Evolutionary conservation across 345 rosid species (phyloP), one percentile per base, ranked within the genome.

Genomic region (Orychophragmus violaceus): DNA sequence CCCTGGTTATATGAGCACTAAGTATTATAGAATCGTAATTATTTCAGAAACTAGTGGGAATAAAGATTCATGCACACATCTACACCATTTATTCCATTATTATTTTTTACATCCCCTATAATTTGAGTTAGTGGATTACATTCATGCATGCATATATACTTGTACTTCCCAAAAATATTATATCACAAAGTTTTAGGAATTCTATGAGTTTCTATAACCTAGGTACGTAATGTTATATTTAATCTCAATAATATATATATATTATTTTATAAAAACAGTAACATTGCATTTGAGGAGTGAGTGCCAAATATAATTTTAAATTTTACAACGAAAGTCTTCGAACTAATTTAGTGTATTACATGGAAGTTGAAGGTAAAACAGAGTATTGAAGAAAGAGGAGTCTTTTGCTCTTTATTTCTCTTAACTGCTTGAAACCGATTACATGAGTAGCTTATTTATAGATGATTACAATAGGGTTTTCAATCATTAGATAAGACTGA

Each of bases 111-210:
- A 37, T n/a, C 16, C 33, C 33, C 52, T 48, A 25, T 45, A 54
- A 17, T 22, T n/a, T 52, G 36, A 70, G 62, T 42, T 41, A 64
- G 59, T 56, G 44, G 70, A 36, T 71, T 64, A 64, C 70, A 71
- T 62, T 68, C 69, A 71, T 71, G 69, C 75, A 71, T 71, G 59
- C 64, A 63, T 64, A 55, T 55, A 63, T 45, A 46, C 42, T 71
- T 46, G 64, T 36, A 64, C 44, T 55, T 46, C 59, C 58, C 16
- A 48, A 12, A 55, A 17, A 24, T 39, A 29, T 11, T 52, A 23
- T 53, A 32, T 6, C 37, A 62, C 16, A 58, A 71, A 29, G 5
- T 52, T 44, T 23, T 25, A 54, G 39, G 5, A 44, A 16, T 53
- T 70, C 28, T 53, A 62, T 22, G 42, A 70, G 30, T 62, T 54